Percentiles rank a stretch among this genome's conserved stretches.
Evolutionary conservation across 805 yeast genomes (phyloP).

Genomic region (Kluyveromyces lactis): DNA sequence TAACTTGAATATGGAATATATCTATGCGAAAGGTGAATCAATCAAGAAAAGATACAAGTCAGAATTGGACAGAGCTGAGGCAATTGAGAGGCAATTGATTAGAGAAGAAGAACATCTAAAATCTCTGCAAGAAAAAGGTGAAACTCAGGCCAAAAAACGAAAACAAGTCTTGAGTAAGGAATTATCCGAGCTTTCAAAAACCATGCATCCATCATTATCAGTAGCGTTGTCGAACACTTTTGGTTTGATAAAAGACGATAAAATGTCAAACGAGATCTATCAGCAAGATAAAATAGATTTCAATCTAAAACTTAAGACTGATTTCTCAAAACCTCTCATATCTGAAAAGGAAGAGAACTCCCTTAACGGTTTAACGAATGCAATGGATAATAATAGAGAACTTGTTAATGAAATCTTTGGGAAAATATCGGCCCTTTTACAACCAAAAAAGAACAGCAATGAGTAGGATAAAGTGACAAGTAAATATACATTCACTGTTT

Average conservation of each 20-base stretch:
- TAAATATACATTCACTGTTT: no score
- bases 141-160: slow-evolving; percentile 7
- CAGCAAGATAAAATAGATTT: slow-evolving; percentile 3
- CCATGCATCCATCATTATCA: slow-evolving; percentile 23
- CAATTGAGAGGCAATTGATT: slow-evolving; percentile 16
- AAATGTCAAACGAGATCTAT: slow-evolving; percentile 4
- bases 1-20: slow-evolving; percentile 25
- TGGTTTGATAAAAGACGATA: slow-evolving; percentile 14
- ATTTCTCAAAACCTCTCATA: neutral
- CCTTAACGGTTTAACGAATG: neutral
- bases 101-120: slow-evolving; percentile 15
- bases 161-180: slow-evolving; percentile 10
- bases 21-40: slow-evolving; percentile 23
- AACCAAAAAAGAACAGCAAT: no score
- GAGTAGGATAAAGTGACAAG: no score
- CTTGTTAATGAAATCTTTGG: neutral
- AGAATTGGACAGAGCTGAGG: slow-evolving; percentile 19
- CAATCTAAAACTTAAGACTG: slow-evolving; percentile 1
- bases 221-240: slow-evolving; percentile 23
- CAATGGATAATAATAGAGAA: neutral
- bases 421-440: neutral
- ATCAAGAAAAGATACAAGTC: slow-evolving; percentile 19
- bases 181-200: slow-evolving; percentile 15
- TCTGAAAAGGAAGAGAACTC: neutral
- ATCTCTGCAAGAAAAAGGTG: slow-evolving; percentile 8